Base-by-base conservation (phyloP, 176 grass and related monocot genomes). In the Elymus sibiricus region DNA sequence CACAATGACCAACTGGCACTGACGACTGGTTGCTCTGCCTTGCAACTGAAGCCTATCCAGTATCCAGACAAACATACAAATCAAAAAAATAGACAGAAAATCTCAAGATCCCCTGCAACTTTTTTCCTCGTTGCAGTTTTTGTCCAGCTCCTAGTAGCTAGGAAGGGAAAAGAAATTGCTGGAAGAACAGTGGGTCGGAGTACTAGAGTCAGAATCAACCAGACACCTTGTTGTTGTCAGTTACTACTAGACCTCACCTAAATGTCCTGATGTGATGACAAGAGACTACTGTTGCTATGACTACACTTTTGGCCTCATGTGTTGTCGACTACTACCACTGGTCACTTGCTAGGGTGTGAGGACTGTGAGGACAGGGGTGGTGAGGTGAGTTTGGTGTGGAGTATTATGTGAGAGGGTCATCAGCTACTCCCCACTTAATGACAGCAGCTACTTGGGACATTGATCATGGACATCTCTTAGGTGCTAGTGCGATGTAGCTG, bases 1-100 rank as follows among this genome's bases (percentile, higher is more conserved):
- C 60, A 88, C 71, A 70, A 15, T 27, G 62, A 19, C n/a, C 74
- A 64, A 64, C 40, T 73, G 19, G 39, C 53, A 62, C 77, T n/a
- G 0, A 12, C 2, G 32, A 43, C 10, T 6, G 49, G 63, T 49
- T 84, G 42, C 56, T 58, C 84, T 84, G 55, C 32, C 82, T 73
- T 85, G 63, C 59, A 89, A 85, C 59, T 40, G 43, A 89, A 80
- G 87, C 34, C 16, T 66, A 44, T 44, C 39, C 39, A 40, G 7
- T 40, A 40, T 65, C 39, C 19, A 51, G 46, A 13, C 67, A 79
- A 85, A 38, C 17, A 74, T 35, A 86, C 25, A n/a, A 61, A 62
- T 0, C 15, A 9, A 11, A 11, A 11, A 67, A 62, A 74, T 1
- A 47, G 42, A 44, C 2, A 44, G 42, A 32, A 7, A 67, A 55